phyloP scores from a whole-genome alignment of 2,329 filamentous ascomycete species.

The Escovopsis sp. region DNA sequence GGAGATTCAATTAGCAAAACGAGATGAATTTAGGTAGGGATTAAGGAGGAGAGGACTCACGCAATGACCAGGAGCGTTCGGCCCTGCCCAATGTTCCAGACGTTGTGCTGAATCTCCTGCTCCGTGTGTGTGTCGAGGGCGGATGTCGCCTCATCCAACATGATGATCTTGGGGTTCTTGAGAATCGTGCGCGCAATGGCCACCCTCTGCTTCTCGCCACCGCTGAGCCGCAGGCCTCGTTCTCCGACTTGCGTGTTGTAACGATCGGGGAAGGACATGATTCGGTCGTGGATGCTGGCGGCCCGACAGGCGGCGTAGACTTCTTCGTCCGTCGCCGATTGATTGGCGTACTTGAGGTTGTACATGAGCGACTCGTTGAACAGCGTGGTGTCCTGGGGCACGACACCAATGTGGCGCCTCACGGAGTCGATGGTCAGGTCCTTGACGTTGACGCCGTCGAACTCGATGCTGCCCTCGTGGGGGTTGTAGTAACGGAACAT shows the following conservation, averaged over 20 bases:
- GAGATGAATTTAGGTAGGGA: neutral
- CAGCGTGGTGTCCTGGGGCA: conserved; percentile 88
- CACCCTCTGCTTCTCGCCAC: conserved; percentile 86
- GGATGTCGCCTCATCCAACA: conserved; percentile 86
- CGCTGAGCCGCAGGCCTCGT: conserved; percentile 71
- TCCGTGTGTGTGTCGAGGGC: conserved; percentile 86
- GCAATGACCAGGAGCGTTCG: conserved; percentile 93
- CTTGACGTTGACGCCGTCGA: conserved; percentile 75
- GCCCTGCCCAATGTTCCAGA: conserved; percentile 66
- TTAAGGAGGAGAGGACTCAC: conserved; percentile 32
- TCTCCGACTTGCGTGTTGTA: conserved; percentile 88
- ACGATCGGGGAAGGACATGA: conserved; percentile 72
- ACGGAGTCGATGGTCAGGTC: conserved; percentile 89
- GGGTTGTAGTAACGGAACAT: conserved; percentile 95
- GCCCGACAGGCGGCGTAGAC: conserved; percentile 70
- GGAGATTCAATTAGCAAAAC: conserved; percentile 1
- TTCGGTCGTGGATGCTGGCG: conserved; percentile 86
- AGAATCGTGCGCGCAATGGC: conserved; percentile 87
- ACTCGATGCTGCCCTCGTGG: conserved; percentile 60
- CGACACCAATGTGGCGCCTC: conserved; percentile 79
- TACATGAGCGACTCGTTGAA: conserved; percentile 96
- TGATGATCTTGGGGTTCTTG: conserved; percentile 82
- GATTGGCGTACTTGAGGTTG: conserved; percentile 82
- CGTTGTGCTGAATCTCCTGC: conserved; percentile 78
- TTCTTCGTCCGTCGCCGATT: conserved; percentile 63